These are phyloP conservation scores for Mrakiaceae sp. DNA, from an alignment of 1,284 basidiomycete genomes.

Conservation along the genomic window DNA sequence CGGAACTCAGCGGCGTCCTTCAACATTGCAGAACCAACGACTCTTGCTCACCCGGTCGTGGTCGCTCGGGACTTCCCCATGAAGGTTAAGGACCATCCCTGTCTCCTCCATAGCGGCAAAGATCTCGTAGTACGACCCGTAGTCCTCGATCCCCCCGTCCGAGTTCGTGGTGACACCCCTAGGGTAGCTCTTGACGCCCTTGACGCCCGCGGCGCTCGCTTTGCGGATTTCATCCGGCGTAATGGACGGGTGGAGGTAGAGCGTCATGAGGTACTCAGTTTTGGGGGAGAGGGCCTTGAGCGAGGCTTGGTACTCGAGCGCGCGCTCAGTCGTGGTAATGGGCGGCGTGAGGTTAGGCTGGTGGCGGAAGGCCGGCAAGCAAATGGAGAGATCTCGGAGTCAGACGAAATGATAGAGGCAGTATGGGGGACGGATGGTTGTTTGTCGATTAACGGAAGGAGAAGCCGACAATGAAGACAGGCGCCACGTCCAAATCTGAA, in stretches of 20 bases:
- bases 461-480: neutral
- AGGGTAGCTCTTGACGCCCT: constrained; percentile 94
- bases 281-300: constrained; percentile 65
- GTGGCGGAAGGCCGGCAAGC: neutral
- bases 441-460: neutral
- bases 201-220: constrained; percentile 73
- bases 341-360: constrained; percentile 94
- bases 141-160: constrained; percentile 91
- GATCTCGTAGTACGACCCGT: constrained; percentile 85
- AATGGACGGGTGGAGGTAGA: constrained; percentile 84
- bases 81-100: constrained; percentile 89
- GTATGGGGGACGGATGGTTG: neutral
- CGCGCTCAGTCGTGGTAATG: constrained; percentile 71
- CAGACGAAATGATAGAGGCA: constrained; percentile 17
- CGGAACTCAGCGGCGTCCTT: neutral
- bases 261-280: constrained; percentile 85
- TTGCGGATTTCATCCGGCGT: constrained; percentile 84
- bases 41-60: constrained; percentile 49
- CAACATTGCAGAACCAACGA: neutral
- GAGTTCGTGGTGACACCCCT: constrained; percentile 97
- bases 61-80: constrained; percentile 95
- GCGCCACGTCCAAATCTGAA: neutral
- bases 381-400: too few species aligned
- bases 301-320: constrained; percentile 64
- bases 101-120: constrained; percentile 92